Percentiles rank a stretch among this genome's conserved stretches.
Evolutionary conservation across 2,329 filamentous ascomycete species (phyloP).

Genomic region (Drechslerella dactyloides): DNA sequence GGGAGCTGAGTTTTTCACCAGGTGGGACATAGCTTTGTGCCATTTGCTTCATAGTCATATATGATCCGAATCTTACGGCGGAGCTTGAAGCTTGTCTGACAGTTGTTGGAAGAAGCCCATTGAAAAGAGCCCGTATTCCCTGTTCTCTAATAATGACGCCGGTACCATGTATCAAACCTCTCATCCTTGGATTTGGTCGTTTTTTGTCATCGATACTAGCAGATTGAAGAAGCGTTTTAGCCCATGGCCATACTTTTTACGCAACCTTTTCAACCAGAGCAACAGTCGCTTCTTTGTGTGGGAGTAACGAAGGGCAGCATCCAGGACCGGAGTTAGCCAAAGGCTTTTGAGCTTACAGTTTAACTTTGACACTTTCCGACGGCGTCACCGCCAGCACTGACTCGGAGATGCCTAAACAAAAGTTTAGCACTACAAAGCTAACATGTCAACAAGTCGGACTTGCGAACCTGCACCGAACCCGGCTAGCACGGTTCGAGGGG

Average conservation of each 20-base stretch:
- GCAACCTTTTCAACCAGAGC: too few species aligned
- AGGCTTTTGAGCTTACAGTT: slow-evolving; percentile 65
- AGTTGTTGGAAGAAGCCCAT: slow-evolving; percentile 93
- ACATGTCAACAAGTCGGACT: not conserved
- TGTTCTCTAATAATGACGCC: slow-evolving; percentile 86
- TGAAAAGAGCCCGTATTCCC: slow-evolving; percentile 90
- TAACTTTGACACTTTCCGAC: slow-evolving; percentile 98
- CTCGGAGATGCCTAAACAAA: slow-evolving; percentile 72
- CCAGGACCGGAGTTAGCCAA: not conserved
- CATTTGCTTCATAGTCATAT: slow-evolving; percentile 87
- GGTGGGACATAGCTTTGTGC: slow-evolving; percentile 91
- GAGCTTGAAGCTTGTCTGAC: slow-evolving; percentile 94
- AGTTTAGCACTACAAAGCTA: not conserved
- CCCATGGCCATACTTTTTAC: too few species aligned
- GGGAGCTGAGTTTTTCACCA: slow-evolving; percentile 87
- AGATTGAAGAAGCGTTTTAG: not conserved
- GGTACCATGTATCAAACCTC: slow-evolving; percentile 88
- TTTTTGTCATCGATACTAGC: slow-evolving; percentile 88
- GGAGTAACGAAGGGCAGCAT: too few species aligned
- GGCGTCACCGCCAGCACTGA: slow-evolving; percentile 92
- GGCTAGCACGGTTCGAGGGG: slow-evolving; percentile 86
- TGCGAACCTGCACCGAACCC: slow-evolving; percentile 81
- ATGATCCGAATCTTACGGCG: slow-evolving; percentile 86
- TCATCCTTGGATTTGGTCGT: slow-evolving; percentile 75
- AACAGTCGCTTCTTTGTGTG: too few species aligned